Conservation (phyloP, 768 basidiomycete genomes). For the Tulasnella sp. region DNA sequence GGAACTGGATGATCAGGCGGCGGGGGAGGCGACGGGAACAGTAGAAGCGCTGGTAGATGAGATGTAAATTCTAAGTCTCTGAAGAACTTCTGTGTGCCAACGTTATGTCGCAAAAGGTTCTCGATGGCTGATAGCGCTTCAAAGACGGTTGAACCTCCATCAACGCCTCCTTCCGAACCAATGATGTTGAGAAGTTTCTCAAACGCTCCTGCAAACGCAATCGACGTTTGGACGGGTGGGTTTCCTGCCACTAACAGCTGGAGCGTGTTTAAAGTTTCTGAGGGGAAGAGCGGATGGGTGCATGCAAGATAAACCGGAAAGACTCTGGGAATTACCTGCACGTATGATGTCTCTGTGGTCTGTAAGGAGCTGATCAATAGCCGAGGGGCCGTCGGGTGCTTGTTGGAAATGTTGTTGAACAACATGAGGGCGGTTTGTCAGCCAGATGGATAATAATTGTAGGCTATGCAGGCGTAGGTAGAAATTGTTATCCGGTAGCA, state of each 20-base stretch:
- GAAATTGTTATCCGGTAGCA: conserved; percentile 73
- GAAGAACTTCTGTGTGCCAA: conserved; percentile 98
- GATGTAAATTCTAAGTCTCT: conserved; percentile 76
- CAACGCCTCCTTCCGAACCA: conserved; percentile 81
- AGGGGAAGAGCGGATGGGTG: conserved; percentile 26
- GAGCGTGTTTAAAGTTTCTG: conserved; percentile 80
- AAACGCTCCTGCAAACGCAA: conserved; percentile 95
- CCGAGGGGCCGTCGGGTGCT: conserved; percentile 63
- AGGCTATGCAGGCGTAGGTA: conserved; percentile 81
- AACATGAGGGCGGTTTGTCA: conserved; percentile 73
- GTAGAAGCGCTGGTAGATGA: conserved; percentile 61
- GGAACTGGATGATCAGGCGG: conserved; percentile 52
- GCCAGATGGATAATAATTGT: conserved; percentile 71
- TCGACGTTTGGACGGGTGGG: conserved; percentile 90
- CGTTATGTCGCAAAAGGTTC: conserved; percentile 83
- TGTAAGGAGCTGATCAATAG: conserved; percentile 55
- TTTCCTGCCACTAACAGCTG: conserved; percentile 79
- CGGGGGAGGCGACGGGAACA: conserved; percentile 62
- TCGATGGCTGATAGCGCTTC: conserved; percentile 85
- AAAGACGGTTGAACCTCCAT: conserved; percentile 81
- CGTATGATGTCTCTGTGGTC: conserved; percentile 86
- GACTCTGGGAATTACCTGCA: conserved; percentile 54
- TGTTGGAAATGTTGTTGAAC: conserved; percentile 92
- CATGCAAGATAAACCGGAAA: not conserved
- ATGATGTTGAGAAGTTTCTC: conserved; percentile 92